phyloP scores from a whole-genome alignment of 352 stramenopile genomes.

The Phytophthora crassamura region DNA sequence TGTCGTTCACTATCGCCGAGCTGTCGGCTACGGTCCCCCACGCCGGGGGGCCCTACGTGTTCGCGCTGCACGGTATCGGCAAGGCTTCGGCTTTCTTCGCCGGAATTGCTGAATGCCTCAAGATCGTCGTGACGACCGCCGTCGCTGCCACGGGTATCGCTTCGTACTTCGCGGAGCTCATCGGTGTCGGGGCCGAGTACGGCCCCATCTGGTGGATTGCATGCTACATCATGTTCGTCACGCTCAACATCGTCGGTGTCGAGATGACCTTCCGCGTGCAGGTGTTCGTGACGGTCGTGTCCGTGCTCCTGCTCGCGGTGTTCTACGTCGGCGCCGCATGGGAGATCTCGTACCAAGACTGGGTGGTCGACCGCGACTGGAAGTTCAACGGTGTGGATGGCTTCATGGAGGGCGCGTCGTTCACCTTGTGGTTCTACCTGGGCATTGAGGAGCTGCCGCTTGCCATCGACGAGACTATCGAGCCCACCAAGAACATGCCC shows the following conservation, averaged over 20 bases:
- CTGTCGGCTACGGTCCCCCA: slow-evolving; percentile 53
- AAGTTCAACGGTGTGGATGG: slow-evolving; percentile 55
- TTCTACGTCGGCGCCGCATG: slow-evolving; percentile 59
- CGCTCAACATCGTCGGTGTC: slow-evolving; percentile 54
- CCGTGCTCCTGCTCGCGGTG: slow-evolving; percentile 51
- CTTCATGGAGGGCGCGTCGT: slow-evolving; percentile 55
- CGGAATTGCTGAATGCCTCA: slow-evolving; percentile 56
- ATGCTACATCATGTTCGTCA: slow-evolving; percentile 62
- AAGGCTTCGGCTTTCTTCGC: slow-evolving; percentile 53
- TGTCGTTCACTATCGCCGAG: slow-evolving; percentile 72
- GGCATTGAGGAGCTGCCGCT: slow-evolving; percentile 51
- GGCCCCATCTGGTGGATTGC: slow-evolving; percentile 51
- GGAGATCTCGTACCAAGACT: slow-evolving; percentile 55
- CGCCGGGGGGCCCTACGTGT: slow-evolving; percentile 60
- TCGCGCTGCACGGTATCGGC: slow-evolving; percentile 60
- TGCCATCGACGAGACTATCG: slow-evolving; percentile 63
- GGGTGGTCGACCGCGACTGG: slow-evolving; percentile 51
- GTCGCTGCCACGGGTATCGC: slow-evolving; percentile 60
- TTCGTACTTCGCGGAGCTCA: slow-evolving; percentile 58
- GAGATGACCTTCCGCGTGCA: slow-evolving; percentile 67
- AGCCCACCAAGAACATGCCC: slow-evolving; percentile 66
- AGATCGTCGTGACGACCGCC: slow-evolving; percentile 58
- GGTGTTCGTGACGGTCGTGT: slow-evolving; percentile 48
- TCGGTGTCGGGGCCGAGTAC: slow-evolving; percentile 34
- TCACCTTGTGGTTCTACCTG: slow-evolving; percentile 56